These are phyloP conservation scores for Zostera marina DNA, from an alignment of 116 monocot genomes.

Conservation along the genomic window DNA sequence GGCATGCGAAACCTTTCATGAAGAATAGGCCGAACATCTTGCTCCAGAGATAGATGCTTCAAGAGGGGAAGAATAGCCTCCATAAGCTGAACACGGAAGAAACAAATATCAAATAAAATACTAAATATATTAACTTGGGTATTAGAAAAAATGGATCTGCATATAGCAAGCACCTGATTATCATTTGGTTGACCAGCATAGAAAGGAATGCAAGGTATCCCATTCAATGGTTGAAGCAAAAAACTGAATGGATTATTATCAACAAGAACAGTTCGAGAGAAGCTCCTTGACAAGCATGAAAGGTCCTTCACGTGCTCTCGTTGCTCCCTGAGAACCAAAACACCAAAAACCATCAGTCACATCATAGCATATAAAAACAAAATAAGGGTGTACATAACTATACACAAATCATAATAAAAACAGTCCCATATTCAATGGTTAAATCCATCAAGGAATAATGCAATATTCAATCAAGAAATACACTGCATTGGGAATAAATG, in stretches of 20 bases:
- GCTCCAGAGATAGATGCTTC: slow-evolving; percentile 59
- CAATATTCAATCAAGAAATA: no score
- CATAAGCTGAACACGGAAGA: slow-evolving; percentile 37
- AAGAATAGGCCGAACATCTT: slow-evolving; percentile 67
- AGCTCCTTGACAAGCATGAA: slow-evolving; percentile 51
- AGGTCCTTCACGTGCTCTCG: slow-evolving; percentile 96
- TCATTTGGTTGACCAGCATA: slow-evolving; percentile 70
- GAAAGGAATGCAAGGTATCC: slow-evolving; percentile 92
- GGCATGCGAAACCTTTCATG: slow-evolving; percentile 78
- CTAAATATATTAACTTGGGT: background rate
- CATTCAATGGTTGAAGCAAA: slow-evolving; percentile 85
- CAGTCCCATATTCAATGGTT: no score
- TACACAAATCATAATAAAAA: no score
- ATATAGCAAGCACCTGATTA: slow-evolving; percentile 45
- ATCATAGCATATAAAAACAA: background rate
- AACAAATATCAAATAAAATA: background rate
- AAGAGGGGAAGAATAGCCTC: slow-evolving; percentile 79
- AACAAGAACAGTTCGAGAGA: slow-evolving; percentile 62
- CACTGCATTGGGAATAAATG: no score
- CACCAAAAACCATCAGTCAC: background rate
- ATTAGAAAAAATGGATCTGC: background rate
- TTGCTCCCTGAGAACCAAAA: slow-evolving; percentile 41
- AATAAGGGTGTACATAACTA: no score
- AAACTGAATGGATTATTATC: slow-evolving; percentile 98
- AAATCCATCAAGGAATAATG: no score